Conservation (phyloP, 2,329 filamentous ascomycete species). For the Phoma sp. region DNA sequence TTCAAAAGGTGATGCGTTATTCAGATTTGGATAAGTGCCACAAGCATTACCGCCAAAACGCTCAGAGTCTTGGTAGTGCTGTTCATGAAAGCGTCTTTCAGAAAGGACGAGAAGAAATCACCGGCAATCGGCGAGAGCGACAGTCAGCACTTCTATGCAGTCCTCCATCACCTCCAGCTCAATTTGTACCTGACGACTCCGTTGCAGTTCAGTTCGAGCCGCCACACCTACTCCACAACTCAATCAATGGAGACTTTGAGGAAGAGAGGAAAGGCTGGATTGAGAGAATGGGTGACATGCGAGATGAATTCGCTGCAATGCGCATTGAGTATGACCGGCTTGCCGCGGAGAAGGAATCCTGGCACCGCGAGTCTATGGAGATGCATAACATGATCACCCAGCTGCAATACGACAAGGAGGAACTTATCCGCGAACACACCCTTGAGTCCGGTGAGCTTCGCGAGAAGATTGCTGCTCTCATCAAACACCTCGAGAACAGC, state of each 20-base stretch:
- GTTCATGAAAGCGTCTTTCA: no score
- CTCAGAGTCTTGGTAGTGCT: no score
- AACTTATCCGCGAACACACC: slow-evolving; percentile 86
- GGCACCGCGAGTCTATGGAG: slow-evolving; percentile 74
- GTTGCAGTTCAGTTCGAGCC: no score
- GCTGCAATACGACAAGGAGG: slow-evolving; percentile 85
- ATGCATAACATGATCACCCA: slow-evolving; percentile 76
- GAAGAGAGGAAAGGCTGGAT: slow-evolving; percentile 95
- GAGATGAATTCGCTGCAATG: slow-evolving; percentile 75
- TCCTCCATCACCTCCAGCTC: no score
- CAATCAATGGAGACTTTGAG: slow-evolving; percentile 92
- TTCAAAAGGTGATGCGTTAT: no score
- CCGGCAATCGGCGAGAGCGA: no score
- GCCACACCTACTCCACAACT: no score
- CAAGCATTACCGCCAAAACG: no score
- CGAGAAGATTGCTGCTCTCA: slow-evolving; percentile 87
- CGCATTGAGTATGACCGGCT: slow-evolving; percentile 64
- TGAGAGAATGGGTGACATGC: slow-evolving; percentile 74
- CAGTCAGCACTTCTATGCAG: no score
- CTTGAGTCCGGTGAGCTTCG: slow-evolving; percentile 89
- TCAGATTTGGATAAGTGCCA: no score
- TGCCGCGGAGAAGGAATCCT: slow-evolving; percentile 65
- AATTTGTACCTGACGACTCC: no score
- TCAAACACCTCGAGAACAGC: slow-evolving; percentile 69
- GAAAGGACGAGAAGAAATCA: no score